Evolutionary conservation across 495 filamentous ascomycete species (phyloP).

Genomic region (Penicillium antarcticum): DNA sequence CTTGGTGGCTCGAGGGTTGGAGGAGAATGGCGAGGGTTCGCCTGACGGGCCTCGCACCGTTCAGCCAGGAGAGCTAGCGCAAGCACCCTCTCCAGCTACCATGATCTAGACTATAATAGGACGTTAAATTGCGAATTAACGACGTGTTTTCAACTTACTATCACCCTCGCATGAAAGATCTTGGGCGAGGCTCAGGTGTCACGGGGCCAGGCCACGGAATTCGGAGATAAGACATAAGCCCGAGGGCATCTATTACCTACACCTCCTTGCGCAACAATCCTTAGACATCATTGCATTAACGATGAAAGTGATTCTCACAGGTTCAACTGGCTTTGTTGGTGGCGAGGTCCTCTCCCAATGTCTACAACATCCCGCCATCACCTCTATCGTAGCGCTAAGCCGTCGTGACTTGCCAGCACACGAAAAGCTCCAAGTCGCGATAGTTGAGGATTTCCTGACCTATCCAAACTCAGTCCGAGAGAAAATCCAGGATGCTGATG

Average conservation of each 20-base stretch:
- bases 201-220: too few relatives aligned
- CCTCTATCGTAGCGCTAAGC: slow-evolving; percentile 46
- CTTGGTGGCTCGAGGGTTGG: slow-evolving; percentile 50
- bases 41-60: slow-evolving; percentile 15
- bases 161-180: too few relatives aligned
- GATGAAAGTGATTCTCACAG: slow-evolving; percentile 53
- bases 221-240: too few relatives aligned
- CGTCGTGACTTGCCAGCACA: slow-evolving; percentile 35
- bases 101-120: slow-evolving; percentile 1
- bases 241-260: too few relatives aligned
- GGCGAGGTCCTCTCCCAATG: slow-evolving; percentile 44
- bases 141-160: not conserved
- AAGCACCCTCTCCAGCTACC: slow-evolving; percentile 1
- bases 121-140: not conserved
- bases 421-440: slow-evolving; percentile 40
- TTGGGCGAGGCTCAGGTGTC: too few relatives aligned
- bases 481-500: slow-evolving; percentile 46
- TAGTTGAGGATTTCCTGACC: slow-evolving; percentile 43
- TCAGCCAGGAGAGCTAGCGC: slow-evolving; percentile 20
- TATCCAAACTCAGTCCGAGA: slow-evolving; percentile 36
- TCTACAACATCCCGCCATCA: slow-evolving; percentile 40
- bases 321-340: slow-evolving; percentile 52
- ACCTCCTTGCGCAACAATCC: too few relatives aligned
- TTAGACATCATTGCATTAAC: too few relatives aligned
- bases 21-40: slow-evolving; percentile 24